Conservation (phyloP, 352 stramenopile species). For the Aphanomyces astaci region DNA sequence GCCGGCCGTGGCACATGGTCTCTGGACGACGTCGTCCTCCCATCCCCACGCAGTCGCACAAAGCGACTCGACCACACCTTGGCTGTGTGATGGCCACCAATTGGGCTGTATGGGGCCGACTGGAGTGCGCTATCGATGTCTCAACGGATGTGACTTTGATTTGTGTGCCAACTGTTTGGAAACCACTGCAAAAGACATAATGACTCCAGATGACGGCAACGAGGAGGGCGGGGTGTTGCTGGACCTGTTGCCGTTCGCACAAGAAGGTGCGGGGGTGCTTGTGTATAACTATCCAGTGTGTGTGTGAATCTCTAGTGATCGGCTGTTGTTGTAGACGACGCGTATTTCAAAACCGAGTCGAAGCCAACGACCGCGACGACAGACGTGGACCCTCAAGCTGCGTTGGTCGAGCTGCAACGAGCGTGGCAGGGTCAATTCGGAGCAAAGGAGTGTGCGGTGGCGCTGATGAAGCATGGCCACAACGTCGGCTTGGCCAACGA, state of each 20-base stretch:
- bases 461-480: slow-evolving; percentile 39
- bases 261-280: too few relatives aligned
- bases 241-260: slow-evolving; percentile 13
- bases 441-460: slow-evolving; percentile 48
- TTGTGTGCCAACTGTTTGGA: slow-evolving; percentile 59
- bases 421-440: slow-evolving; percentile 66
- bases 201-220: slow-evolving; percentile 4
- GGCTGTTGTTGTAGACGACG: slow-evolving; percentile 21
- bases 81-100: slow-evolving; percentile 65
- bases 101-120: slow-evolving; percentile 48
- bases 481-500: slow-evolving; percentile 35
- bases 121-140: slow-evolving; percentile 50
- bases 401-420: slow-evolving; percentile 35
- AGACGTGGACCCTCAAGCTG: neutral
- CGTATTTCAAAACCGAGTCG: slow-evolving; percentile 2
- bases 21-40: too few relatives aligned
- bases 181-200: slow-evolving; percentile 22
- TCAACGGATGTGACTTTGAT: slow-evolving; percentile 63
- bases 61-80: slow-evolving; percentile 45
- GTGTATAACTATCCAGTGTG: too few relatives aligned
- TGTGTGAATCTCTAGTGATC: too few relatives aligned
- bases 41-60: slow-evolving; percentile 48
- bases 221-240: neutral
- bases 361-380: neutral
- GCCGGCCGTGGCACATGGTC: too few relatives aligned